phyloP scores from a whole-genome alignment of 2,329 filamentous ascomycete species.

The Nectriaceae sp. region DNA sequence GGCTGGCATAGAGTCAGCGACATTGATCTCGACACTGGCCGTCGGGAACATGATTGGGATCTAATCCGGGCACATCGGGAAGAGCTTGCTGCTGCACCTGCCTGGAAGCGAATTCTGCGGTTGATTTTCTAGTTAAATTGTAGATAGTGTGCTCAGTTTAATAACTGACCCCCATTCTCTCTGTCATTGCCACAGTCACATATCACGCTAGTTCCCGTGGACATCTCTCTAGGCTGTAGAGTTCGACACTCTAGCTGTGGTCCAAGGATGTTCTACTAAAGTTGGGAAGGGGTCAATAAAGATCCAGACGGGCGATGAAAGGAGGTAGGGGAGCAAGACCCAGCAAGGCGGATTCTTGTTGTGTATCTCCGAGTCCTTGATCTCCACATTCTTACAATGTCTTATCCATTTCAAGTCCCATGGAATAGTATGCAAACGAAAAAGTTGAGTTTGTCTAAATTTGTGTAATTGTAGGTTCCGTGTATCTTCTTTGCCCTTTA shows the following conservation, averaged over 20 bases:
- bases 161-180: not conserved
- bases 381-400: too few relatives aligned
- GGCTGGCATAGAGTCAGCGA: slow-evolving; percentile 58
- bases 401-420: too few relatives aligned
- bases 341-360: too few relatives aligned
- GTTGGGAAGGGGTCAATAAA: too few relatives aligned
- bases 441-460: too few relatives aligned
- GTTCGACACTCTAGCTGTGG: not conserved
- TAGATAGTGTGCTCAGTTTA: not conserved
- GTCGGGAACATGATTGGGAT: slow-evolving; percentile 64
- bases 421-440: too few relatives aligned
- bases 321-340: too few relatives aligned
- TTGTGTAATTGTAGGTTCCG: too few relatives aligned
- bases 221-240: not conserved
- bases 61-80: slow-evolving; percentile 51
- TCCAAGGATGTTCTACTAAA: too few relatives aligned
- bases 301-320: too few relatives aligned
- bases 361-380: too few relatives aligned
- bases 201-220: not conserved
- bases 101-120: slow-evolving; percentile 42
- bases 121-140: slow-evolving; percentile 27
- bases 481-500: too few relatives aligned
- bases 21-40: slow-evolving; percentile 68
- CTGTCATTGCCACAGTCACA: not conserved
- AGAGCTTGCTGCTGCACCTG: slow-evolving; percentile 46